Evolutionary conservation across 305 asterid species (phyloP).

Genomic region (Solanum hybrid): DNA sequence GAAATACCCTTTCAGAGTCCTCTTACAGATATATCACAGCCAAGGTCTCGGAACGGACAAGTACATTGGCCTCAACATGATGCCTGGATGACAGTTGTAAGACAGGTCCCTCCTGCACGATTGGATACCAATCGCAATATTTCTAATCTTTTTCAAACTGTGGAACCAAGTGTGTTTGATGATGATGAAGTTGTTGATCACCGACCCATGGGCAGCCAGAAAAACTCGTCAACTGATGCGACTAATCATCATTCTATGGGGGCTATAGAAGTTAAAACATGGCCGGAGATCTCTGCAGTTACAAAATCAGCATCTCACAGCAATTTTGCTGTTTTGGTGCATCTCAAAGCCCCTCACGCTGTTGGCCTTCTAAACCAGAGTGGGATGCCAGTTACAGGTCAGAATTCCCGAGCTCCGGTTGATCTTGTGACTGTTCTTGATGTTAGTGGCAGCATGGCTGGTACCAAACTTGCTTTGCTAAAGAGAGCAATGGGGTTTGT

Average conservation of each 20-base stretch:
- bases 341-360: conserved; percentile 62
- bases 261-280: conserved; percentile 37
- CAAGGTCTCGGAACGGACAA: conserved; percentile 23
- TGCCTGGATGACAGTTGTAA: conserved; percentile 21
- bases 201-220: conserved; percentile 7
- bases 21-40: conserved; percentile 20
- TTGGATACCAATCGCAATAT: conserved; percentile 14
- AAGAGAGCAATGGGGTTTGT: conserved; percentile 95
- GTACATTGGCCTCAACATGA: conserved; percentile 34
- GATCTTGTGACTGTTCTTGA: conserved; percentile 89
- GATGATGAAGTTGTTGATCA: conserved; percentile 51
- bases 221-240: conserved; percentile 8
- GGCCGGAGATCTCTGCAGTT: conserved; percentile 59
- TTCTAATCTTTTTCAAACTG: conserved; percentile 15
- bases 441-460: conserved; percentile 98
- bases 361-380: conserved; percentile 14
- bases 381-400: conserved; percentile 15
- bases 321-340: conserved; percentile 51
- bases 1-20: conserved; percentile 63
- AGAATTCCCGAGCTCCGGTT: conserved; percentile 51
- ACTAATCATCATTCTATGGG: conserved; percentile 9
- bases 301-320: conserved; percentile 26
- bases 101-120: conserved; percentile 38
- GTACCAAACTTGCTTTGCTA: conserved; percentile 78
- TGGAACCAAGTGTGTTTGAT: conserved; percentile 56